These are phyloP conservation scores for Lachnum nothofagi DNA, from an alignment of 2,329 filamentous ascomycete species.

Conservation along the genomic window DNA sequence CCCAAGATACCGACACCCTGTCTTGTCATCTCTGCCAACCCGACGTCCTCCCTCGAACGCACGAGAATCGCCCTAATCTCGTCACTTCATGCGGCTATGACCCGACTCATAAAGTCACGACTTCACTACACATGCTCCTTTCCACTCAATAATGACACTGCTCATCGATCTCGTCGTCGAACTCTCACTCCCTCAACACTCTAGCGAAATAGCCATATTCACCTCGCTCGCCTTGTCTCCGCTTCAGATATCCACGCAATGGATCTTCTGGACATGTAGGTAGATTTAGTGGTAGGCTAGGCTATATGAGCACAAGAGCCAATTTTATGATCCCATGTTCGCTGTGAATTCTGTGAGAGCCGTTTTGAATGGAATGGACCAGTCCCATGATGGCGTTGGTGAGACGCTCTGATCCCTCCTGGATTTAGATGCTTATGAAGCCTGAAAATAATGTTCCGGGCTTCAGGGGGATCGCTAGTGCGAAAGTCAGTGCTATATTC, in stretches of 20 bases:
- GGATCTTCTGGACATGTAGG: conserved; percentile 26
- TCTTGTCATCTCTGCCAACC: conserved; percentile 32
- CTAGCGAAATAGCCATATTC: conserved; percentile 19
- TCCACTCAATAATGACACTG: conserved; percentile 15
- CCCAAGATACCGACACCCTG: conserved; percentile 34
- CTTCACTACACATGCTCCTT: conserved; percentile 22
- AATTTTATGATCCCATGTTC: background rate
- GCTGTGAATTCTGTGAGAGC: background rate
- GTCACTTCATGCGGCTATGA: conserved; percentile 35
- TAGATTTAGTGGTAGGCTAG: conserved; percentile 25
- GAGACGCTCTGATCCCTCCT: too few relatives aligned
- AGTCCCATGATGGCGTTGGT: too few relatives aligned
- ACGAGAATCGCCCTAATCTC: conserved; percentile 38
- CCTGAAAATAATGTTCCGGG: too few relatives aligned
- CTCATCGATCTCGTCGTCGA: conserved; percentile 20
- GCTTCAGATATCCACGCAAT: conserved; percentile 16
- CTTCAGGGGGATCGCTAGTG: too few relatives aligned
- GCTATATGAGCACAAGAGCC: conserved; percentile 24
- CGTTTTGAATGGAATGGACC: too few relatives aligned
- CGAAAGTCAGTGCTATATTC: background rate
- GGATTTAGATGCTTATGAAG: background rate
- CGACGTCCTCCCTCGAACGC: conserved; percentile 32
- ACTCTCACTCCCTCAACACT: conserved; percentile 27
- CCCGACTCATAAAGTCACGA: conserved; percentile 33
- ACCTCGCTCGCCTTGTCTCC: conserved; percentile 20